phyloP scores from a whole-genome alignment of 805 yeast species.

The Candida sphagnicola region DNA sequence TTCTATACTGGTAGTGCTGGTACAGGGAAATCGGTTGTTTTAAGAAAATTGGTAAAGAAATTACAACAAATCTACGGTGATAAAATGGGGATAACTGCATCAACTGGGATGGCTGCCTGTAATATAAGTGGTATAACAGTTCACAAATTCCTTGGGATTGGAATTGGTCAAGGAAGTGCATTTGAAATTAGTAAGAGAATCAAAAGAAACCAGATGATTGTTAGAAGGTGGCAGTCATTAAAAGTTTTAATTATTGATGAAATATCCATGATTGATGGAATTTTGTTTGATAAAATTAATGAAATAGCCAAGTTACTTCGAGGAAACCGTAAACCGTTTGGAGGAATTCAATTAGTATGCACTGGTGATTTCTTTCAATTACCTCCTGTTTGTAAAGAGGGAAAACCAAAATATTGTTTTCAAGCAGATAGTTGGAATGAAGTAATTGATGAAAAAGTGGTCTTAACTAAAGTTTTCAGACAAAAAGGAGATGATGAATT shows the following conservation, averaged over 20 bases:
- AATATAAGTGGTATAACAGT: slow-evolving; percentile 89
- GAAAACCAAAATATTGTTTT: slow-evolving; percentile 58
- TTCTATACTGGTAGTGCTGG: slow-evolving; percentile 87
- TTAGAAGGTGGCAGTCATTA: slow-evolving; percentile 60
- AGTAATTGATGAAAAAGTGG: slow-evolving; percentile 60
- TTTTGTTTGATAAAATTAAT: slow-evolving; percentile 70
- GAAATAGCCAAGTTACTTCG: slow-evolving; percentile 57
- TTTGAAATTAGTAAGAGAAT: slow-evolving; percentile 46
- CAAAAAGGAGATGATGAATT: slow-evolving; percentile 78
- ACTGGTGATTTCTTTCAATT: slow-evolving; percentile 97
- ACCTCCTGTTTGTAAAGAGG: slow-evolving; percentile 71
- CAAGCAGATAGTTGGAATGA: slow-evolving; percentile 67
- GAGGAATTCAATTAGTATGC: slow-evolving; percentile 85
- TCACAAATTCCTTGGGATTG: slow-evolving; percentile 83
- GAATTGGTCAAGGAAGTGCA: slow-evolving; percentile 60
- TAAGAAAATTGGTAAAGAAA: slow-evolving; percentile 58
- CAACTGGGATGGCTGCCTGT: slow-evolving; percentile 94
- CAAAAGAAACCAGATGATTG: slow-evolving; percentile 38
- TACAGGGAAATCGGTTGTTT: slow-evolving; percentile 76
- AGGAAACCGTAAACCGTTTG: slow-evolving; percentile 66
- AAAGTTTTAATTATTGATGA: slow-evolving; percentile 85
- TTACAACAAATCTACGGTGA: slow-evolving; percentile 41
- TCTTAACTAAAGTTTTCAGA: slow-evolving; percentile 78
- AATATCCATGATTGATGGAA: slow-evolving; percentile 89
- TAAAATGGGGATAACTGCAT: slow-evolving; percentile 83